Base-by-base conservation (phyloP, 2,329 filamentous ascomycete genomes). In the Trichoderma sp. region DNA sequence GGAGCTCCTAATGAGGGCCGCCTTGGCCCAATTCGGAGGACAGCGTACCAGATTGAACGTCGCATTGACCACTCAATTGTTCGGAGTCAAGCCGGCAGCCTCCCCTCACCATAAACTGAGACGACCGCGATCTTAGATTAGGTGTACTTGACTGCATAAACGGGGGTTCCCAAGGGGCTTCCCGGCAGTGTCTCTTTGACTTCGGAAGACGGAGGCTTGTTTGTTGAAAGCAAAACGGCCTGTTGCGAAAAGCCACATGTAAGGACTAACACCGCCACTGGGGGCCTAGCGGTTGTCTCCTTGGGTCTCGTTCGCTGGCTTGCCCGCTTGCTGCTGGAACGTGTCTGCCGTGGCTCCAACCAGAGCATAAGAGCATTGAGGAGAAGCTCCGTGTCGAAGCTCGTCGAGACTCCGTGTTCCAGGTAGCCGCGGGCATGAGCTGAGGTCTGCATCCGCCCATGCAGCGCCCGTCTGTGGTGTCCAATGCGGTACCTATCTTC, bases 11-110 rank as follows among this genome's bases (percentile, higher is more conserved):
- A 63, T 19, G 50, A 50, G 59, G 59, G 59, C 26, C 21, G 50
- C 41, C 26, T 34, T 45, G 44, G 50, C 50, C 9, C 41, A 5
- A 45, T n/a, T 26, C 30, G 39, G 59, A 21, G 50, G 21, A 26
- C 21, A n/a, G 50, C 50, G 59, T 63, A n/a, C 50, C 59, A 55
- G 50, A 41, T 63, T 63, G 59, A 47, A 44, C 45, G 59, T 55
- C 24, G 50, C 54, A 47, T 34, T 47, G 39, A 41, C 17, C 41
- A 47, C 14, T 63, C 19, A 41, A 55, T 63, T 4, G 59, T 47
- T 55, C 50, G 50, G 59, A 26, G 54, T 50, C 59, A 63, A n/a
- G 10, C 41, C 43, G 34, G 30, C 24, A 62, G 48, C 24, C 26
- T 52, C 48, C 48, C 24, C 26, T 34, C 26, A 21, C 26, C 48